Conservation (phyloP, 192 early-diverging fungal species). For the Linnemannia schmuckeri region DNA sequence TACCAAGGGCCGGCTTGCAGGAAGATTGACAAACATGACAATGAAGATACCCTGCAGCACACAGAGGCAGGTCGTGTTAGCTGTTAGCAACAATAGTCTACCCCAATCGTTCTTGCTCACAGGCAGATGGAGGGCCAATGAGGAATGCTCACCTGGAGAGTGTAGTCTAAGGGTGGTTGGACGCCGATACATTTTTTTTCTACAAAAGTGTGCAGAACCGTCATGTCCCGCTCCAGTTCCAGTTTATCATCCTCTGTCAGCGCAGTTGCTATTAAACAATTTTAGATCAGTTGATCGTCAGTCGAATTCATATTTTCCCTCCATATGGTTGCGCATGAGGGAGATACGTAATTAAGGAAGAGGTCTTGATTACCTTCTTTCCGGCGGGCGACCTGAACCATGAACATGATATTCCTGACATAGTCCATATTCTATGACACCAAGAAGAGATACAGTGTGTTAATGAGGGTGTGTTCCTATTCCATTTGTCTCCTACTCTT, state of each 20-base stretch:
- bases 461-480: neutral
- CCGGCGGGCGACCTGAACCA: constrained; percentile 17
- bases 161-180: neutral
- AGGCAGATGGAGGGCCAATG: too few relatives aligned
- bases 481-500: neutral
- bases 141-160: constrained; percentile 25
- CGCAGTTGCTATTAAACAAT: constrained; percentile 6
- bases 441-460: neutral
- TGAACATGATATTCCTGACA: constrained; percentile 22
- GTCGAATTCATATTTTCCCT: neutral
- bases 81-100: neutral
- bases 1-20: constrained; percentile 23
- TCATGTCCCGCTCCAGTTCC: constrained; percentile 22
- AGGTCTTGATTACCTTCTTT: constrained; percentile 25
- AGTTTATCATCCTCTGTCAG: constrained; percentile 38
- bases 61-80: neutral
- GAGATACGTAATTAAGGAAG: neutral
- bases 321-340: neutral
- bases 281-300: neutral
- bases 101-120: neutral
- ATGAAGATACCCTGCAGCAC: constrained; percentile 28
- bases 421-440: constrained; percentile 23
- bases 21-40: constrained; percentile 32
- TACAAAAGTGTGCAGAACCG: constrained; percentile 21
- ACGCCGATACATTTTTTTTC: constrained; percentile 28